These are phyloP conservation scores for Bothriochloa decipiens DNA, from an alignment of 176 grass and related monocot genomes.

Conservation along the genomic window DNA sequence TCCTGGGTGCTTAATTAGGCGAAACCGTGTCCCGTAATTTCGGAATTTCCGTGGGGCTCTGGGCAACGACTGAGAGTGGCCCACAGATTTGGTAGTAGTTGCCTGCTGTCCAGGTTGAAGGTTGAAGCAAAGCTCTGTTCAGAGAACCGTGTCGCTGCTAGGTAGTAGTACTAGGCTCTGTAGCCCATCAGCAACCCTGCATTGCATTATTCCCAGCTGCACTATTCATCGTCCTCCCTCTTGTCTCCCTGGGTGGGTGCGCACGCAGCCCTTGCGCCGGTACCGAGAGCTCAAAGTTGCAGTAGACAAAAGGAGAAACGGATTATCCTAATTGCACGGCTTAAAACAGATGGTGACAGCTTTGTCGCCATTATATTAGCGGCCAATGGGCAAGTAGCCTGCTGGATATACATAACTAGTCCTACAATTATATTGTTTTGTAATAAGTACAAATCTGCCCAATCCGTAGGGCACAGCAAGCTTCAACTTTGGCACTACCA, in stretches of 20 bases:
- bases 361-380: conserved; percentile 19
- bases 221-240: background rate
- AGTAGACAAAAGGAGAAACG: background rate
- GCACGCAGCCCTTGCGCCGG: background rate
- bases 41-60: no score
- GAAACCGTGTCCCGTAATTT: background rate
- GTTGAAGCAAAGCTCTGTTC: background rate
- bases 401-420: background rate
- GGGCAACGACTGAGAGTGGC: background rate
- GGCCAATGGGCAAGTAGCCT: background rate
- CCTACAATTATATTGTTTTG: background rate
- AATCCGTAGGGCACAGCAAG: background rate
- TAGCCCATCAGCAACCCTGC: background rate
- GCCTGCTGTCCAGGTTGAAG: background rate
- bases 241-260: background rate
- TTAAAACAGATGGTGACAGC: conserved; percentile 3
- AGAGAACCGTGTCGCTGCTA: background rate
- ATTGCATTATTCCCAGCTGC: background rate
- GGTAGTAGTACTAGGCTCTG: background rate
- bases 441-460: background rate
- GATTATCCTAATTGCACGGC: conserved; percentile 17
- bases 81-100: background rate
- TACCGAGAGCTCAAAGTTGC: background rate
- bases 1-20: background rate
- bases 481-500: background rate